Evolutionary conservation across 805 yeast genomes (phyloP).

Genomic region (Pichia kluyveri): DNA sequence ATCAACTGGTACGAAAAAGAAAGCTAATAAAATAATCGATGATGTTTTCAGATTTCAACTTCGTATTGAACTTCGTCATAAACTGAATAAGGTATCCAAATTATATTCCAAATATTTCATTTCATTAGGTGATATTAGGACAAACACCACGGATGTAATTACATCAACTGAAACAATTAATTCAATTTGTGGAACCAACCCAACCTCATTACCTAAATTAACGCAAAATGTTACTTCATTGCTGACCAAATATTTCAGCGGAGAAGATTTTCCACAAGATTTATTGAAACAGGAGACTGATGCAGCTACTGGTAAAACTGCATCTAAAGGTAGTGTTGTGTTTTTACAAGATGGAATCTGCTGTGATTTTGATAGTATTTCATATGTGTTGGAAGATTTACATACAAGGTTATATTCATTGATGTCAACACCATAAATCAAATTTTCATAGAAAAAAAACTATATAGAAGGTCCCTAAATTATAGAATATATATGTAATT

Average conservation of each 20-base stretch:
- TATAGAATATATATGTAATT: not conserved
- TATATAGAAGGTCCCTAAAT: not conserved
- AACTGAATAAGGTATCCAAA: constrained; percentile 11
- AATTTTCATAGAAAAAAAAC: not conserved
- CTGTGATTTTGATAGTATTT: constrained; percentile 17
- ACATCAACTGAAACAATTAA: not conserved
- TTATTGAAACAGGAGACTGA: not conserved
- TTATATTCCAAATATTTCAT: constrained; percentile 17
- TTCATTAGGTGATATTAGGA: constrained; percentile 12
- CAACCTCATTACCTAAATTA: constrained; percentile 5
- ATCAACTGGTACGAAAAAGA: constrained; percentile 10
- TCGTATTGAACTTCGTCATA: constrained; percentile 18
- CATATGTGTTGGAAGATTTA: constrained; percentile 7
- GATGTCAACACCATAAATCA: not conserved
- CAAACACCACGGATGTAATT: not conserved
- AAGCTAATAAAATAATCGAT: constrained; percentile 13
- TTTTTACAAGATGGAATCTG: constrained; percentile 19
- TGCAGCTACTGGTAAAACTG: not conserved
- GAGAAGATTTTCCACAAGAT: constrained; percentile 9
- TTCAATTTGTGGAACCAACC: constrained; percentile 7
- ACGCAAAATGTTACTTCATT: constrained; percentile 4
- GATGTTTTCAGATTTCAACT: constrained; percentile 16
- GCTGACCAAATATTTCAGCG: constrained; percentile 13
- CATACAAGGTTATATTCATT: constrained; percentile 1
- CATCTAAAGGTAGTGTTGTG: constrained; percentile 10